Evolutionary conservation across 2,329 filamentous ascomycete genomes (phyloP).

Genomic region (Gliomastix tumulicola): DNA sequence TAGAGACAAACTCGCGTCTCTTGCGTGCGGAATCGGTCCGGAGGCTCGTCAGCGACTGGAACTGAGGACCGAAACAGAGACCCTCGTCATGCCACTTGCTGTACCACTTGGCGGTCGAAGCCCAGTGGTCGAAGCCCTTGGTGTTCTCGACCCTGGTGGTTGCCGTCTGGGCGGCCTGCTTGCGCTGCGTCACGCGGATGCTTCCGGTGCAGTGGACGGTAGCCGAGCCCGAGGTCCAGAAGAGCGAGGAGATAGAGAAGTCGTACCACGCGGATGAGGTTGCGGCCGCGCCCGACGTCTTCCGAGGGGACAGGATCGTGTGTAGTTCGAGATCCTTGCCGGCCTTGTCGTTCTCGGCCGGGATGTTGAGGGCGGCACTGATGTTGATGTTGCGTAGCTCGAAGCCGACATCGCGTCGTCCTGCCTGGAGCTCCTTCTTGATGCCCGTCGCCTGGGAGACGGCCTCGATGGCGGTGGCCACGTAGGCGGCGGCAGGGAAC

Average conservation of each 20-base stretch:
- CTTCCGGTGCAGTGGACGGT: slow-evolving; percentile 1
- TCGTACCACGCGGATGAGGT: not conserved
- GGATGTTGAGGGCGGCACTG: not conserved
- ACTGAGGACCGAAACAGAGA: slow-evolving; percentile 1
- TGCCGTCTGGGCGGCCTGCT: no score
- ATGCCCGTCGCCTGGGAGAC: slow-evolving; percentile 1
- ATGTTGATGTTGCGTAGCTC: not conserved
- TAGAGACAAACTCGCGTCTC: slow-evolving; percentile 1
- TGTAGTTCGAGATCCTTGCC: not conserved
- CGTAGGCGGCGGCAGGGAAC: slow-evolving; percentile 25
- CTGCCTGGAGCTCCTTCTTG: not conserved
- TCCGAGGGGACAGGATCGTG: not conserved
- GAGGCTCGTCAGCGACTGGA: slow-evolving; percentile 3
- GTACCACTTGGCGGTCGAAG: not conserved
- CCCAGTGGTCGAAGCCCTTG: not conserved
- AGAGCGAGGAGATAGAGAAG: not conserved
- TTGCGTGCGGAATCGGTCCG: not conserved
- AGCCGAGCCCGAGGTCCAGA: not conserved
- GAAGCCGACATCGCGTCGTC: not conserved
- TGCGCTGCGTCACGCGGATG: not conserved
- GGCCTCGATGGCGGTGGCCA: slow-evolving; percentile 17
- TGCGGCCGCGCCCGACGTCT: not conserved
- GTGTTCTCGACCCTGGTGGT: not conserved
- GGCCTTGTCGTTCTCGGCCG: not conserved
- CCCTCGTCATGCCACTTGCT: not conserved